Percentiles rank a stretch among this genome's conserved stretches.
Conservation (phyloP, 106 monocot genomes). For the Vanilla planifolia region DNA sequence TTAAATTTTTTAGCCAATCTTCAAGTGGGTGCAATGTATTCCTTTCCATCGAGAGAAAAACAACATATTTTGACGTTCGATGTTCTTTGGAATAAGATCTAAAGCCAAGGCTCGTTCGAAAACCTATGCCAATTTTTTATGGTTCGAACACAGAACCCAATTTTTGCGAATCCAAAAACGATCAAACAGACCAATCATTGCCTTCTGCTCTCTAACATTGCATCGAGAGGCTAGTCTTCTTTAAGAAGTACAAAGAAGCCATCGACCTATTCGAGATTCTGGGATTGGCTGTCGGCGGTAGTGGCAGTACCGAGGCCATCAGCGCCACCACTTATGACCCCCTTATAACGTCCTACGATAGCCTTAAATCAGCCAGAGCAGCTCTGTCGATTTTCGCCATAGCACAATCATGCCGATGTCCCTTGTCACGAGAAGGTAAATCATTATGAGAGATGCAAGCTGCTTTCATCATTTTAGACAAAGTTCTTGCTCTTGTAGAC, state of each 20-base stretch:
- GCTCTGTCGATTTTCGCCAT: constrained; percentile 58
- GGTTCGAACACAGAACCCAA: neutral
- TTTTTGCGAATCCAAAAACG: neutral
- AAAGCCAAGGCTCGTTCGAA: constrained; percentile 30
- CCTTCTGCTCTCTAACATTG: constrained; percentile 25
- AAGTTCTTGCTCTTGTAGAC: constrained; percentile 57
- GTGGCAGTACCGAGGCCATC: neutral
- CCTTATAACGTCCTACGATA: constrained; percentile 53
- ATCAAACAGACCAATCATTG: neutral
- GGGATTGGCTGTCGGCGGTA: constrained; percentile 10
- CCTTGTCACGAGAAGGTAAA: constrained; percentile 51
- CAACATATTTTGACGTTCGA: constrained; percentile 9
- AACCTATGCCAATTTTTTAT: constrained; percentile 6
- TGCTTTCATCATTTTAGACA: constrained; percentile 83
- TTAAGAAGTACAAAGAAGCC: constrained; percentile 56
- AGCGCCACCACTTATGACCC: constrained; percentile 48
- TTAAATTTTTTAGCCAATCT: constrained; percentile 10
- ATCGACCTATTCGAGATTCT: constrained; percentile 75
- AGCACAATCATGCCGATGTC: constrained; percentile 47
- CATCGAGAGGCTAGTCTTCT: constrained; percentile 53
- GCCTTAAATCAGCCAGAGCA: constrained; percentile 26
- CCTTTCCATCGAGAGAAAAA: constrained; percentile 4
- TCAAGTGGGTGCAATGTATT: neutral
- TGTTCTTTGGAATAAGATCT: constrained; percentile 32
- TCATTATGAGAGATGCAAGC: constrained; percentile 77